Conservation (phyloP, 169 alveolate species). For the Plasmodium chabaudi region DNA sequence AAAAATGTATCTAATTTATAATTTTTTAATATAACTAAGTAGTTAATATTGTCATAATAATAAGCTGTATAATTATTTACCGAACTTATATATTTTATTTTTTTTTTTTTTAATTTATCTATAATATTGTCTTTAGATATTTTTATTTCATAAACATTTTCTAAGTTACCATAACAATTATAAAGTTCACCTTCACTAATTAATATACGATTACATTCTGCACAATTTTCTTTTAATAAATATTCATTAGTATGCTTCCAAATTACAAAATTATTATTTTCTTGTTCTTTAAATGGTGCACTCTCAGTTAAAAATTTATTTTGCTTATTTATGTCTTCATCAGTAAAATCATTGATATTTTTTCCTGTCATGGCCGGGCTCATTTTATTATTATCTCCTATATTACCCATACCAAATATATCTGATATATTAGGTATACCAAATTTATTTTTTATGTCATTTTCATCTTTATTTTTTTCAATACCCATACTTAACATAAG, state of each 20-base stretch:
- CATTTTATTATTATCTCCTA: no score
- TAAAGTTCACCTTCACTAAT: constrained; percentile 21
- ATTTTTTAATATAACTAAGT: constrained; percentile 32
- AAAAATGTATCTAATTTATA: constrained; percentile 13
- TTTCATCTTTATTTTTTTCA: not conserved
- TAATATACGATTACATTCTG: constrained; percentile 21
- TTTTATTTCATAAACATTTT: constrained; percentile 18
- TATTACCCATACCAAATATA: not conserved
- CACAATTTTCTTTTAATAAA: not conserved
- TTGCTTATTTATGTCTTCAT: not conserved
- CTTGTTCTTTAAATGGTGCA: not conserved
- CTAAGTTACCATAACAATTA: constrained; percentile 14
- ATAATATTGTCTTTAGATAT: constrained; percentile 10
- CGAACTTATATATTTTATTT: constrained; percentile 37
- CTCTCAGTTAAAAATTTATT: constrained; percentile 12
- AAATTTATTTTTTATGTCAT: constrained; percentile 1
- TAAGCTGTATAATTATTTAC: constrained; percentile 12
- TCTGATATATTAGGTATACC: no score
- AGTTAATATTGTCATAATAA: constrained; percentile 20
- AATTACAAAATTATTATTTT: constrained; percentile 12
- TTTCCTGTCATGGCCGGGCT: no score
- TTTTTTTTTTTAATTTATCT: not conserved
- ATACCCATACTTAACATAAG: not conserved
- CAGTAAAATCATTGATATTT: not conserved
- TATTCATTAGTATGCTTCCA: constrained; percentile 48